Percentiles rank a stretch among this genome's conserved stretches.
Conservation (phyloP, 2,329 filamentous ascomycete species). For the Colletotrichum sp. region DNA sequence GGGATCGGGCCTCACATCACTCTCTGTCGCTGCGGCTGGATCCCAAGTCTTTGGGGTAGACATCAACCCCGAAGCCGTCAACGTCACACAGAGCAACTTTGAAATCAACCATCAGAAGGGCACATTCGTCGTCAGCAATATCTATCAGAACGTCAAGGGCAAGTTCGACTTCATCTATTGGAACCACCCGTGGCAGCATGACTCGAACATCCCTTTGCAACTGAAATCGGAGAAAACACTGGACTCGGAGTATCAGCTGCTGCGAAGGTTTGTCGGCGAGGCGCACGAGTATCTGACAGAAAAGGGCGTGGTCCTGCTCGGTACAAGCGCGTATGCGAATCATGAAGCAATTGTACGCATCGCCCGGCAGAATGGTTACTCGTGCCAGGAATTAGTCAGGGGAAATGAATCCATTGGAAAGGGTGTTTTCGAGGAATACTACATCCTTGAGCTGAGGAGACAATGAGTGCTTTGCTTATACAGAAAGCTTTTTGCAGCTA, state of each 20-base stretch:
- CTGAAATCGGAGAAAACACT: not conserved
- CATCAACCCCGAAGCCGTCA: not conserved
- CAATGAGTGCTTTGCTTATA: not conserved
- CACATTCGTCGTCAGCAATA: not conserved
- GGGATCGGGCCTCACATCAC: not conserved
- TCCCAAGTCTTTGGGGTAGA: not conserved
- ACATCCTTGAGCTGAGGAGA: not conserved
- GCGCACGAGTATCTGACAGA: not conserved
- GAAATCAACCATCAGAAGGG: not conserved
- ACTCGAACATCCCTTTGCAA: not conserved
- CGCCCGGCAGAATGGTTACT: not conserved
- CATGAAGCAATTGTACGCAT: accelerated
- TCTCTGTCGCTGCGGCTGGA: not conserved
- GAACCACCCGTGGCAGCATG: not conserved
- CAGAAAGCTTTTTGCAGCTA: too few species aligned
- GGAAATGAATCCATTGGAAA: not conserved
- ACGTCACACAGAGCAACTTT: not conserved
- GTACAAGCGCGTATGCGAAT: not conserved
- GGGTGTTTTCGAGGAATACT: not conserved
- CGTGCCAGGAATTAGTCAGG: not conserved
- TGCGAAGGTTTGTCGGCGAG: not conserved
- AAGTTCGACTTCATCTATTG: not conserved
- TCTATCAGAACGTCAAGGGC: not conserved
- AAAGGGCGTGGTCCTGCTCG: accelerated
- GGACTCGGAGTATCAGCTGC: not conserved